Evolutionary conservation across 2,329 filamentous ascomycete genomes (phyloP), one percentile per base, ranked within the genome.

Genomic region (Coniochaeta pulveracea): DNA sequence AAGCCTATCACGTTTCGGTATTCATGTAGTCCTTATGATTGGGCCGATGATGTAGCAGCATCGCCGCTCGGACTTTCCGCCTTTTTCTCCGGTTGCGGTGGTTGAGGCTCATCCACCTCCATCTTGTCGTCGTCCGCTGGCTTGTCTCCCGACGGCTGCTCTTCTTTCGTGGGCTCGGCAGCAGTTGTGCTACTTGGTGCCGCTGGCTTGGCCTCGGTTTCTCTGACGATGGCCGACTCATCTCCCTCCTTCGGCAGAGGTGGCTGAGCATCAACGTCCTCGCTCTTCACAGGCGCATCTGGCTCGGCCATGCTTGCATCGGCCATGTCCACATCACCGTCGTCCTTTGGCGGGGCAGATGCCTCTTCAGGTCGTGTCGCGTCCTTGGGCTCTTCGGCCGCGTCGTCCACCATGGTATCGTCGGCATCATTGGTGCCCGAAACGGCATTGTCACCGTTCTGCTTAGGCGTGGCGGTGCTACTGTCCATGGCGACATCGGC

Each of bases 261-360:
- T 4, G 54, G 42, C n/a, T 48, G 48, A 3, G 48, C 43, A 30
- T 62, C 56, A 4, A 41, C 40, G 5, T 63, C 60, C 25, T 63
- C 59, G 19, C 55, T 52, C 37, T 63, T 60, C 28, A 63, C 58
- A 6, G 47, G 42, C n/a, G 55, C 44, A 15, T 48, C 46, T 25
- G 49, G 46, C 10, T 52, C 44, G 8, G 42, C 42, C 2, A 52
- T 40, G 1, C 51, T 48, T 3, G 57, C 41, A 26, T 61, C 63
- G 3, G 51, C 54, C 66, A 72, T 72, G 8, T 66, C 63, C 6
- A 71, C 55, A 43, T 72, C 65, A 10, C 66, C 66, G 37, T 72
- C 66, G 3, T 48, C 50, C 19, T 72, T 31, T 17, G 28, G 18
- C 66, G 4, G 60, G 48, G 21, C 55, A 56, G 4, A 45, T 36